phyloP scores from a whole-genome alignment of 78 protist species.

The Dictyostelium brefeldianum region DNA sequence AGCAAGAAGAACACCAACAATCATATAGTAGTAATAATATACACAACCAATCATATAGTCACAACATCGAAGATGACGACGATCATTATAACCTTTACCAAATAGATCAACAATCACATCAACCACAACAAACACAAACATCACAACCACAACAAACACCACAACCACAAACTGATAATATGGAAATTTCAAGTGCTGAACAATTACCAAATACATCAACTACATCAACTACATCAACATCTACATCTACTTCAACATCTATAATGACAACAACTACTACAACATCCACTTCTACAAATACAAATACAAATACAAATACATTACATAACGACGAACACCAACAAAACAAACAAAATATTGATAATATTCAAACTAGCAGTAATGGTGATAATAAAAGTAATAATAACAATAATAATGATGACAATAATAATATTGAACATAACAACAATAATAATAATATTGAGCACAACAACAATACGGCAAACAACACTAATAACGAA shows the following conservation, averaged over 20 bases:
- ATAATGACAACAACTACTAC: neutral
- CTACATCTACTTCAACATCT: neutral
- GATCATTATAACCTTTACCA: constrained; percentile 3
- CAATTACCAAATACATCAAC: neutral
- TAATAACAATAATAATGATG: neutral
- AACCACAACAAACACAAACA: neutral
- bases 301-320: neutral
- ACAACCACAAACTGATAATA: neutral
- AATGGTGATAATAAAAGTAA: neutral
- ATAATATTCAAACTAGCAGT: neutral
- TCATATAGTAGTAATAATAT: neutral
- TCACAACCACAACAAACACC: neutral
- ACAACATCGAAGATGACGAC: neutral
- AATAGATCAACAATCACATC: neutral
- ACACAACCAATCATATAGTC: neutral
- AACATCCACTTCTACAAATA: neutral
- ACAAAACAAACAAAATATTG: too few relatives aligned
- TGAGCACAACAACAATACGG: neutral
- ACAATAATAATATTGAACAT: constrained; percentile 1
- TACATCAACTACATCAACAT: neutral
- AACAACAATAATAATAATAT: neutral
- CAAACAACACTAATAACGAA: constrained; percentile 11
- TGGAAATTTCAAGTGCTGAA: neutral
- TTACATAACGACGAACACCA: too few relatives aligned
- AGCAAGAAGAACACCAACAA: too few relatives aligned